phyloP scores from a whole-genome alignment of 2,329 filamentous ascomycete genomes.

The Aspergillus fructus region DNA sequence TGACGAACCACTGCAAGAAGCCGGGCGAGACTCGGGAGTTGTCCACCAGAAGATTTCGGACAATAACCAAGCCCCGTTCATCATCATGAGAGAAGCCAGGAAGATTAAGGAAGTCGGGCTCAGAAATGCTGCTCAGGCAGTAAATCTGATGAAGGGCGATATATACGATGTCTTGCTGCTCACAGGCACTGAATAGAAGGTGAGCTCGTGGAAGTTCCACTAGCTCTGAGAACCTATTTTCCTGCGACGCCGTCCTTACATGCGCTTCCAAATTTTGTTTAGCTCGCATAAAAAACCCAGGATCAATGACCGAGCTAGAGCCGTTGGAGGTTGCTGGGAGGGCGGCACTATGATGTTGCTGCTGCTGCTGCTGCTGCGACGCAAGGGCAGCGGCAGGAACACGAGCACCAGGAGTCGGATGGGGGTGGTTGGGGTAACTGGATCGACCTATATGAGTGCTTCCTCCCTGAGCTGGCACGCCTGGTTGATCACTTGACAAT shows the following conservation, averaged over 20 bases:
- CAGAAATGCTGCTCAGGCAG: constrained; percentile 54
- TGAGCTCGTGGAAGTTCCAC: constrained; percentile 46
- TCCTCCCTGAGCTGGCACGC: neutral
- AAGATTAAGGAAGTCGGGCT: constrained; percentile 35
- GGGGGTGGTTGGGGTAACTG: neutral
- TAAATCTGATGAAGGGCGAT: constrained; percentile 65
- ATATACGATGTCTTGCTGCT: constrained; percentile 60
- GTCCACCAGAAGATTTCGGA: constrained; percentile 47
- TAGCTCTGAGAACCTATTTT: constrained; percentile 39
- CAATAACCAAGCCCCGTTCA: constrained; percentile 30
- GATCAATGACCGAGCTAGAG: constrained; percentile 14
- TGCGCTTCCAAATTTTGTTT: constrained; percentile 18
- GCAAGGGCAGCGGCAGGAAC: neutral
- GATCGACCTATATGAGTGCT: neutral
- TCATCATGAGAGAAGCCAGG: constrained; percentile 35
- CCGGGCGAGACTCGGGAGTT: constrained; percentile 44
- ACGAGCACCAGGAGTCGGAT: neutral
- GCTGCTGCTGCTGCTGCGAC: neutral
- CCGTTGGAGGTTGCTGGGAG: neutral
- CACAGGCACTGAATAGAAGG: constrained; percentile 60
- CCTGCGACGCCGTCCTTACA: constrained; percentile 8
- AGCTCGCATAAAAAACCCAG: constrained; percentile 11
- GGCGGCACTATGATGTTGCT: neutral
- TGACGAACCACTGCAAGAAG: constrained; percentile 47
- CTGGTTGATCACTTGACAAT: neutral